These are phyloP conservation scores for Mycosphaerelloides madeirae DNA, from an alignment of 2,329 filamentous ascomycete genomes.

Conservation along the genomic window DNA sequence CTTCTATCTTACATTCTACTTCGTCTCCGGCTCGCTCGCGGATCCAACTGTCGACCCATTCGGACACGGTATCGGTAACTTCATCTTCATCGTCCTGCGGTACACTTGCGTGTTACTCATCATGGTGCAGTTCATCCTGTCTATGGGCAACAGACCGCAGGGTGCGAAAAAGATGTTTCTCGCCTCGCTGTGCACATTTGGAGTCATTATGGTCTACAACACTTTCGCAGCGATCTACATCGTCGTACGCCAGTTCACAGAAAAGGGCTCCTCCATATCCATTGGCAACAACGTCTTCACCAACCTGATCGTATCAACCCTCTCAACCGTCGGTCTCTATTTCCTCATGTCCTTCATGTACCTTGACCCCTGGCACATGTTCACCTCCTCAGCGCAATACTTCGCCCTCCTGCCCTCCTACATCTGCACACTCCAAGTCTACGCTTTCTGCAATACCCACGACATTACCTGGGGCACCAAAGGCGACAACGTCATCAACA, in stretches of 20 bases:
- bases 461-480: constrained; percentile 99
- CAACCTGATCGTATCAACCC: constrained; percentile 85
- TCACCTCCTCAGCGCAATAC: constrained; percentile 86
- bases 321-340: constrained; percentile 87
- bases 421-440: constrained; percentile 95
- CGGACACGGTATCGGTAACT: constrained; percentile 74
- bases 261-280: constrained; percentile 40
- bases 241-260: constrained; percentile 69
- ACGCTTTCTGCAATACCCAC: constrained; percentile 98
- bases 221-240: constrained; percentile 87
- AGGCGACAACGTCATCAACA: constrained; percentile 91
- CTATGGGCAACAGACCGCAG: constrained; percentile 92
- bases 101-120: constrained; percentile 86
- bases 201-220: constrained; percentile 92
- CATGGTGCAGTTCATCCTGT: constrained; percentile 91
- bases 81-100: constrained; percentile 80
- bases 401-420: constrained; percentile 88
- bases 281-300: constrained; percentile 89
- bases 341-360: constrained; percentile 96
- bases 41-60: constrained; percentile 83
- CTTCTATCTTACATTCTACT: constrained; percentile 98
- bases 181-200: constrained; percentile 81
- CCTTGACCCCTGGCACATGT: constrained; percentile 98
- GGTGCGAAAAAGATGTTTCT: constrained; percentile 89
- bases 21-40: constrained; percentile 84